Base-by-base conservation (phyloP, 495 filamentous ascomycete genomes). In the Aspergillus bridgeri region DNA sequence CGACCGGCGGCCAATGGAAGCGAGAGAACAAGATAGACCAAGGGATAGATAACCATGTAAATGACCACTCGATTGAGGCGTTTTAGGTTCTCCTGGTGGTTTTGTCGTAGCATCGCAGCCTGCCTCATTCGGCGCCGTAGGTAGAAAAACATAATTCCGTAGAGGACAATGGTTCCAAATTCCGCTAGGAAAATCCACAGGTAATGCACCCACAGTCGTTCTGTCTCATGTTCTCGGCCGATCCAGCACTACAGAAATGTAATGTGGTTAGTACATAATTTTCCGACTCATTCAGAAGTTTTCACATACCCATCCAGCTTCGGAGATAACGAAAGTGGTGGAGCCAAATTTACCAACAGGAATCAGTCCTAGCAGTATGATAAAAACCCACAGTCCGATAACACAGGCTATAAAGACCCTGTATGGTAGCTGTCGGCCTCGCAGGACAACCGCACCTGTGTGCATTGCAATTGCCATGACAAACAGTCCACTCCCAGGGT, bases 111-210 rank as follows among this genome's bases (percentile, higher is more conserved):
- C 49, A 52, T 63, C 47, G 69, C 71, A 33, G 75, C 65, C 66
- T 77, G 69, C 19, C 65, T 55, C 66, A 78, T 72, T 42, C 65
- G 69, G 19, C 76, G 77, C 47, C 75, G 77, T 1, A 90, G 79
- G 57, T 75, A 79, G 61, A 87, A 60, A 72, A 83, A 88, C 66
- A 89, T 81, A 61, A 85, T 65, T 1, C 71, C 68, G 69, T 92
- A 92, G 22, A 90, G 77, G 19, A 81, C 57, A 54, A 85, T 72
- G 17, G 85, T 89, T 6, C 82, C 63, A 61, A 85, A 81, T 59
- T 90, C 81, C 57, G 80, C 69, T 55, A 89, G 70, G 69, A 91
- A 90, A 66, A 91, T 88, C 81, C 85, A 92, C 57, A 92, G 70
- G 62, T 92, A 92, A 63, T 92, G 89, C 15, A 85, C 77, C 76